phyloP scores from a whole-genome alignment of 1,139 yeast genomes.

The Nakaseomyces nivariensis region DNA sequence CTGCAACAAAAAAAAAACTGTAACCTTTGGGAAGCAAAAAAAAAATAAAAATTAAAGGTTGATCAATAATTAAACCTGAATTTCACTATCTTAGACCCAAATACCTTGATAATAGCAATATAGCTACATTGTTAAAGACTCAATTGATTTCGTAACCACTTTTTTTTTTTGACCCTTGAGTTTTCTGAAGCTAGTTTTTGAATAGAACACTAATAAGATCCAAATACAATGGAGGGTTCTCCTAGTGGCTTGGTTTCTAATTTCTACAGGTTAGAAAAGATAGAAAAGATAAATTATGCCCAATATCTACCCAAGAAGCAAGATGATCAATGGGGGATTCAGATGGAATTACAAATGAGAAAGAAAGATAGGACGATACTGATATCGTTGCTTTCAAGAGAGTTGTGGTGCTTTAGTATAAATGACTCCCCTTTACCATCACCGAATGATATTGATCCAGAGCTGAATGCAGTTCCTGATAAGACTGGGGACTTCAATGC shows the following conservation, averaged over 20 bases:
- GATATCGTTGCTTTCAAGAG: conserved; percentile 51
- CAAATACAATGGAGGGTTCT: neutral
- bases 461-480: conserved; percentile 12
- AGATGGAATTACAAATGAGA: conserved; percentile 51
- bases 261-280: conserved; percentile 22
- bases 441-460: conserved; percentile 9
- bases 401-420: conserved; percentile 49
- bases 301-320: conserved; percentile 26
- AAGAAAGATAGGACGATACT: conserved; percentile 42
- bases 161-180: neutral
- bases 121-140: no score
- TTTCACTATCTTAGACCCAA: no score
- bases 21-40: no score
- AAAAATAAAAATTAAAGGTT: no score
- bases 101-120: no score
- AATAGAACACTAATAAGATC: neutral
- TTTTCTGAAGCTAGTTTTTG: neutral
- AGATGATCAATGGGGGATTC: conserved; percentile 39
- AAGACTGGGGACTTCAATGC: conserved; percentile 27
- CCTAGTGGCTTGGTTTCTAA: conserved; percentile 16
- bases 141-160: no score
- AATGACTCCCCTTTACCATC: conserved; percentile 28
- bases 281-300: conserved; percentile 26
- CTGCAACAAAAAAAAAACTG: no score
- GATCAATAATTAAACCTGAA: no score